Evolutionary conservation across 768 basidiomycete species (phyloP).

Genomic region (Hydnum rufescens): DNA sequence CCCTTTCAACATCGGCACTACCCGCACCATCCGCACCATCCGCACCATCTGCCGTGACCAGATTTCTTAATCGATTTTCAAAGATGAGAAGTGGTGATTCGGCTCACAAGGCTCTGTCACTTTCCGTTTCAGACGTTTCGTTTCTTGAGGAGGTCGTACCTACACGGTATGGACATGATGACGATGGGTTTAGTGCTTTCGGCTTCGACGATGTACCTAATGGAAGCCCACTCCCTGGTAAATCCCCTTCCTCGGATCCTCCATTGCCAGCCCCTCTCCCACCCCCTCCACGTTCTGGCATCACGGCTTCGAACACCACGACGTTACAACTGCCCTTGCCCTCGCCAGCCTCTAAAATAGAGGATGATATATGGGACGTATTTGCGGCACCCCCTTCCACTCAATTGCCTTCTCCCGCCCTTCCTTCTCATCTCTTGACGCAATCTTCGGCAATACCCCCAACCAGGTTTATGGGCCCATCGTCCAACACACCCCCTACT

Average conservation of each 20-base stretch:
- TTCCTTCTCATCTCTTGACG: too few relatives aligned
- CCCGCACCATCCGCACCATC: constrained; percentile 7
- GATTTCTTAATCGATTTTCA: constrained; percentile 64
- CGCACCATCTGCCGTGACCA: constrained; percentile 50
- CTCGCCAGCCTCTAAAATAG: too few relatives aligned
- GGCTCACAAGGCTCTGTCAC: constrained; percentile 36
- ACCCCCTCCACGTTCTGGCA: background rate
- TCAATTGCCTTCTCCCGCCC: too few relatives aligned
- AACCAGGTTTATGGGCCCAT: too few relatives aligned
- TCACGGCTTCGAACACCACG: too few relatives aligned
- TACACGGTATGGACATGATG: constrained; percentile 10
- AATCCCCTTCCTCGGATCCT: background rate
- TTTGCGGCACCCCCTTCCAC: too few relatives aligned
- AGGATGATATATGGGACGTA: too few relatives aligned
- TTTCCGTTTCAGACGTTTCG: constrained; percentile 65
- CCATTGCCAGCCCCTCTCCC: background rate
- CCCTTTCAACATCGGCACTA: too few relatives aligned
- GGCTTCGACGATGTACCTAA: background rate
- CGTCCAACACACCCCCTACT: too few relatives aligned
- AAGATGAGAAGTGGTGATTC: constrained; percentile 23
- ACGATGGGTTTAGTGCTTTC: constrained; percentile 5
- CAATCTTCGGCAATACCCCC: too few relatives aligned
- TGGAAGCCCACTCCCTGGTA: background rate
- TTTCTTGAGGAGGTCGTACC: constrained; percentile 31
- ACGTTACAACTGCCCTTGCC: too few relatives aligned